Base-by-base conservation (phyloP, 495 filamentous ascomycete species). In the Aspergillus bertholletiae region DNA sequence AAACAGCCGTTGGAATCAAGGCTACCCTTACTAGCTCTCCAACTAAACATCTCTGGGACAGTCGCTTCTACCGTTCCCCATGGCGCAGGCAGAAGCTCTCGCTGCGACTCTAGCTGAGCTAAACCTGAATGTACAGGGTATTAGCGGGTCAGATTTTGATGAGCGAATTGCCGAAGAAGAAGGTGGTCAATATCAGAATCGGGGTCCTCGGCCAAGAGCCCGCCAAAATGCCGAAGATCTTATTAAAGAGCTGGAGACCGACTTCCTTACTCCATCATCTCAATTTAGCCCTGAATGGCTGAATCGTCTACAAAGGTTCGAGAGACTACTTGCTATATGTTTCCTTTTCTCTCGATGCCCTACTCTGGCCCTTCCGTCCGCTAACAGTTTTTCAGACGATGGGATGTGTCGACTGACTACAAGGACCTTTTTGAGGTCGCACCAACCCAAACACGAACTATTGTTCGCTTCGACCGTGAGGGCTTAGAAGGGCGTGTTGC, bases 401-500 rank as follows among this genome's bases (percentile, higher is more conserved):
- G 91, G 93, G 89, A 96, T 53, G 75, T 81, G 41, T 78, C 89
- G 11, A 80, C 83, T 30, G 85, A 95, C 59, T 86, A 89, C 65
- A 82, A 82, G 17, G 82, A 88, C 47, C 80, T 97, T 20, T 96
- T 96, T 73, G 81, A 86, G 53, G 76, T 97, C 35, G 90, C 90
- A 7, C 90, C 91, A 15, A 96, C 92, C 0, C 95, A 97, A 73
- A 89, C 90, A 3, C 86, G 94, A 49, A 96, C 92, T 15, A 85
- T 96, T 59, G 94, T 89, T 50, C 88, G 94, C 45, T 98, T 98
- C 70, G 85, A 84, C 39, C 82, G 95, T 49, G 91, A 96, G 67
- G 95, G 94, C 15, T 81, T 97, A 23, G 92, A 97, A 73, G 94
- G 94, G 18, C 82, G 88, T 27, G 92, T 98, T 13, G 96, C 89